These are phyloP conservation scores for Lactarius deliciosus DNA, from an alignment of 768 basidiomycete genomes.

Conservation along the genomic window DNA sequence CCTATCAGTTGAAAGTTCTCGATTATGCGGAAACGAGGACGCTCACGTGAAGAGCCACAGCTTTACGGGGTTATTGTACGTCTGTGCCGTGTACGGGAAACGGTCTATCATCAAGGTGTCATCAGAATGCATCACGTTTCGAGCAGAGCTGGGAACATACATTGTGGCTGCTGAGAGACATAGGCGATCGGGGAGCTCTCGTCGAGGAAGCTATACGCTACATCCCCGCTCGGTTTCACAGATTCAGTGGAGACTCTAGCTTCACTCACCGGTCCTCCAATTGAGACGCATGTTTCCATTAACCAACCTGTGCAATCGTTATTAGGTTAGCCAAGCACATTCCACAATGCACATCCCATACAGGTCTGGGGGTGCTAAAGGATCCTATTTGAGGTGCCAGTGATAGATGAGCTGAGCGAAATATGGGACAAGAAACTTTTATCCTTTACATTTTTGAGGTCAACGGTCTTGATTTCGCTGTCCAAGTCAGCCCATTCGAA, in stretches of 20 bases:
- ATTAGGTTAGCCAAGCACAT: background rate
- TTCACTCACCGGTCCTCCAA: constrained; percentile 11
- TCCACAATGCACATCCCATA: constrained; percentile 23
- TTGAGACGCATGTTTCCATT: constrained; percentile 5
- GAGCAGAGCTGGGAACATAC: background rate
- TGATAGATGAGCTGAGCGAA: background rate
- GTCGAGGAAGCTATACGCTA: constrained; percentile 4
- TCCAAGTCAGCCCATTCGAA: background rate
- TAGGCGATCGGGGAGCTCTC: constrained; percentile 2
- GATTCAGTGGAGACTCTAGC: background rate
- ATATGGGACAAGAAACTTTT: background rate
- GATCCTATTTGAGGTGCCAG: constrained; percentile 33
- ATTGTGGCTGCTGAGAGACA: background rate
- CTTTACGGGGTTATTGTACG: constrained; percentile 25
- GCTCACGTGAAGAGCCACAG: constrained; percentile 25
- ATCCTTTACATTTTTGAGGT: constrained; percentile 35
- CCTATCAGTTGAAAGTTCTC: background rate
- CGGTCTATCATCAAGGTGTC: constrained; percentile 11
- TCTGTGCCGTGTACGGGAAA: constrained; percentile 22
- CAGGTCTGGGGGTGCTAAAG: constrained; percentile 41
- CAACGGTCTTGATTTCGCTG: constrained; percentile 22
- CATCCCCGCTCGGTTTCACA: constrained; percentile 1
- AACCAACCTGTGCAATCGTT: background rate
- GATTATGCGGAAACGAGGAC: background rate
- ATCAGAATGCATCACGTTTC: background rate